Percentiles rank a stretch among this genome's conserved stretches.
phyloP scores from a whole-genome alignment of 257 asterid species.

The Solanum sparsipilum region DNA sequence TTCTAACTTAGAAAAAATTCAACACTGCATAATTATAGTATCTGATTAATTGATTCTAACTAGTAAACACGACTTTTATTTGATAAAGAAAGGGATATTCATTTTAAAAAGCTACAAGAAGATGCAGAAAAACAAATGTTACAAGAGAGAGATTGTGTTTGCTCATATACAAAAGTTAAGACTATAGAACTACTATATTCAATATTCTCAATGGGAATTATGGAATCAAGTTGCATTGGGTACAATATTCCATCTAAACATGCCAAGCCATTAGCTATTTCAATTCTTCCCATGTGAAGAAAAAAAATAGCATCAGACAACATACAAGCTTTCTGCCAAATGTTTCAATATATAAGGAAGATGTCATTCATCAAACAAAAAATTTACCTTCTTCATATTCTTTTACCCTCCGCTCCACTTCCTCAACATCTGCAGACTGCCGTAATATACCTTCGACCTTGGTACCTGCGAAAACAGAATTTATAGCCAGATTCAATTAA shows the following conservation, averaged over 20 bases:
- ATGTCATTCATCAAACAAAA: background rate
- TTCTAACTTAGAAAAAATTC: background rate
- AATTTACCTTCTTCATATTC: slow-evolving; percentile 75
- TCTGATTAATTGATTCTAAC: background rate
- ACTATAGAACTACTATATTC: background rate
- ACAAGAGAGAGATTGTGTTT: background rate
- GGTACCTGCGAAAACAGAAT: slow-evolving; percentile 33
- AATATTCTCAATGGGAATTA: background rate
- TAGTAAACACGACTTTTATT: background rate
- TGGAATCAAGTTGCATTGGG: background rate
- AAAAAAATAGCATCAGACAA: background rate
- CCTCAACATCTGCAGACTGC: slow-evolving; percentile 87
- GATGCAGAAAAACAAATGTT: background rate
- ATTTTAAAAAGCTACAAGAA: background rate
- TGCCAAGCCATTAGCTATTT: background rate
- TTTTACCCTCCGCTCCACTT: slow-evolving; percentile 74
- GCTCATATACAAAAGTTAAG: background rate
- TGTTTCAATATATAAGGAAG: background rate
- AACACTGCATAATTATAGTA: background rate
- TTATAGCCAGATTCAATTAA: background rate
- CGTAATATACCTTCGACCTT: slow-evolving; percentile 82
- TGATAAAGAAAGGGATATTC: background rate
- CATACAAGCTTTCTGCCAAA: background rate
- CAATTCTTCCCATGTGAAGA: background rate
- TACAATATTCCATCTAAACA: background rate